Evolutionary conservation across 2,329 filamentous ascomycete species (phyloP).

Genomic region (Cryphonectria nitschkei): DNA sequence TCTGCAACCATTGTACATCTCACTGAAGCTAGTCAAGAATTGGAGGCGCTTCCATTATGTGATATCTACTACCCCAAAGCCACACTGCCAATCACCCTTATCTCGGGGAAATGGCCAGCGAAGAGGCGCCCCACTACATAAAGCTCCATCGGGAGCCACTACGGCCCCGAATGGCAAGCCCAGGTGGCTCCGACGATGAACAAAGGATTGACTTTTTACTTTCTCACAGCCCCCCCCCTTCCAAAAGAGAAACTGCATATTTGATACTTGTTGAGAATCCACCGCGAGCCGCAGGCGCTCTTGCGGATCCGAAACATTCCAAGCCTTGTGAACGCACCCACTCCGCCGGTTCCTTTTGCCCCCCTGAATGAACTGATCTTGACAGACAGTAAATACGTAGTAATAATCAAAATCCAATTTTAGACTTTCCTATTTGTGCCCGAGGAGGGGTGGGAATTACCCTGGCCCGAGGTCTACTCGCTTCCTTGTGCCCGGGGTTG

Average conservation of each 20-base stretch:
- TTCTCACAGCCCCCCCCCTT: background rate
- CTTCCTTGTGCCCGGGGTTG: background rate
- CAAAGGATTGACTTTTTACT: background rate
- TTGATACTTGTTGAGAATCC: background rate
- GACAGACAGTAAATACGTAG: background rate
- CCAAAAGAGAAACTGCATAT: background rate
- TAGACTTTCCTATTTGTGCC: background rate
- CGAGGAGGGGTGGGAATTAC: background rate
- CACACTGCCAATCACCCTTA: background rate
- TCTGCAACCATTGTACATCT: background rate
- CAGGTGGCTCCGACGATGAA: background rate
- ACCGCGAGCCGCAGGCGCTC: background rate
- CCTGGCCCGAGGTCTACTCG: background rate
- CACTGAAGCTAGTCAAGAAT: background rate
- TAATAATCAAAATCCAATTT: background rate
- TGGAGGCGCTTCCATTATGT: background rate
- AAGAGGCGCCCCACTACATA: background rate
- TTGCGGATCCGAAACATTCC: constrained; percentile 9
- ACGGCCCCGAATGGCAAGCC: background rate
- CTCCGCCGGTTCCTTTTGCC: background rate
- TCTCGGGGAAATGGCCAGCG: constrained; percentile 14
- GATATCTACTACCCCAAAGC: background rate
- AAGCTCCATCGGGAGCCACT: background rate
- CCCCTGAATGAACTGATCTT: background rate
- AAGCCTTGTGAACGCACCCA: background rate